phyloP scores from a whole-genome alignment of 768 basidiomycete species.

The Phanerochaete carnosa region DNA sequence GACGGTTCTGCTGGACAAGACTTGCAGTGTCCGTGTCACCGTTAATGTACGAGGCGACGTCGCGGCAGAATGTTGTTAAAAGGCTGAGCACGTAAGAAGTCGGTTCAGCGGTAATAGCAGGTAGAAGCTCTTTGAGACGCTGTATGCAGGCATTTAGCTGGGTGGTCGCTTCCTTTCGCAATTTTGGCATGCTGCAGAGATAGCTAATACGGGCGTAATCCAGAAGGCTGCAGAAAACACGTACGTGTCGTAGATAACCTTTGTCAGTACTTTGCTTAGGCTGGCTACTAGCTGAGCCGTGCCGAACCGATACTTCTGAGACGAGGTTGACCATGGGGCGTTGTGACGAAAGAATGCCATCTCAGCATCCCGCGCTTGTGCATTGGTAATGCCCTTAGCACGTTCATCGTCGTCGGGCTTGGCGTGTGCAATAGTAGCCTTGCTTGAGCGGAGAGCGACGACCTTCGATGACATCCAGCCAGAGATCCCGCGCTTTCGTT shows the following conservation, averaged over 20 bases:
- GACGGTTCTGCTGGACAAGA: conserved; percentile 34
- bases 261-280: conserved; percentile 45
- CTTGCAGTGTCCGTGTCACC: neutral
- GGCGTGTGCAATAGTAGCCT: conserved; percentile 61
- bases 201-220: neutral
- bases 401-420: conserved; percentile 63
- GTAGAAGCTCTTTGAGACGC: conserved; percentile 27
- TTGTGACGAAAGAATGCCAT: conserved; percentile 45
- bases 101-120: conserved; percentile 30
- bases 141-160: conserved; percentile 25
- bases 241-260: conserved; percentile 7
- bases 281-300: conserved; percentile 48
- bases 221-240: neutral
- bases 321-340: conserved; percentile 36
- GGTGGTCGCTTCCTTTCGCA: conserved; percentile 24
- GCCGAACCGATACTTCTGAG: conserved; percentile 49
- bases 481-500: conserved; percentile 32
- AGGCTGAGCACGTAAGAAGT: conserved; percentile 34
- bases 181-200: conserved; percentile 26
- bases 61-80: conserved; percentile 31
- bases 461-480: conserved; percentile 52
- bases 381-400: conserved; percentile 31
- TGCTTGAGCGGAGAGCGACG: conserved; percentile 39
- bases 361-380: conserved; percentile 37
- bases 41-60: conserved; percentile 26